Evolutionary conservation across 148 eudicot genomes (phyloP), one percentile per base, ranked within the genome.

Genomic region (Camellia granthamiana): DNA sequence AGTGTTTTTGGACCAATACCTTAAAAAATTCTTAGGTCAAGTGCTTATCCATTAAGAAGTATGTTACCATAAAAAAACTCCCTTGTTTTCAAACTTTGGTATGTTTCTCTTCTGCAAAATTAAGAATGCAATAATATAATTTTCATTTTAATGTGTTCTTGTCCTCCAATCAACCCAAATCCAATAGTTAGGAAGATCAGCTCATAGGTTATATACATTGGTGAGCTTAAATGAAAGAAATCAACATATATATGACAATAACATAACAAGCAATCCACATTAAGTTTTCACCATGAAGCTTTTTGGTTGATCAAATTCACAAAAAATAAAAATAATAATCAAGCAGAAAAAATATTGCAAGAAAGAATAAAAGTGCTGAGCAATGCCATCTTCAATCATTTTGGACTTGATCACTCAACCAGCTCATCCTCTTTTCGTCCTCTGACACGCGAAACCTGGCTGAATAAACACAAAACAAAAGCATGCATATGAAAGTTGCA

Each of bases 391-490:
- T 49, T 49, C 52, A 49, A 49, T 49, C 52, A 49, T 7, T 49
- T 49, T 7, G 5, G 52, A 49, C 6, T 15, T 69, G 7, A 41
- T 38, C 2, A 14, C 4, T 21, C 74, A 5, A 43, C 2, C 51
- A 12, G 3, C 42, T 54, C 18, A 16, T 30, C 74, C 19, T 61
- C 43, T 44, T 69, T 14, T 68, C 52, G 85, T 77, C 74, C 77
- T 86, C 73, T 85, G 88, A 51, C 92, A 84, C 74, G 97, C 89
- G 87, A 92, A 91, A 62, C 97, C 94, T 77, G 92, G 97, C 97
- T 92, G 89, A 67, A 89, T 88, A 82, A 89, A 84, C 88, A 89
- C 80, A 86, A 89, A 89, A 88, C 90, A 87, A 66, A 90, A 81
- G 87, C 85, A 90, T 71, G 85, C 84, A 87, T 83, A 78, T 68